Conservation (phyloP, 2,329 filamentous ascomycete genomes). For the Ascochyta viciae-villosae region DNA sequence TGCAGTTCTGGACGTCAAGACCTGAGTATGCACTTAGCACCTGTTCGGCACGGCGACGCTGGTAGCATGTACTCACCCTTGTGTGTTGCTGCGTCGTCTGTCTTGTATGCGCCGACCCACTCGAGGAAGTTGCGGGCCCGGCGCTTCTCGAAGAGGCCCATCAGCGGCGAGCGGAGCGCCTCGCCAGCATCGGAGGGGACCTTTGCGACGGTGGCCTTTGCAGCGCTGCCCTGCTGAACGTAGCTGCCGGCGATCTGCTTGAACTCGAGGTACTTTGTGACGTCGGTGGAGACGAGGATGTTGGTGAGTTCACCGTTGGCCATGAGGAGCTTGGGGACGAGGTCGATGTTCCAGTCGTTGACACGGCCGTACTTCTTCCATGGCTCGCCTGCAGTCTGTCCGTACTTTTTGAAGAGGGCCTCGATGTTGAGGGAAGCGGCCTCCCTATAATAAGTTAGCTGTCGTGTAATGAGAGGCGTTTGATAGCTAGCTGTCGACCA, state of each 20-base stretch:
- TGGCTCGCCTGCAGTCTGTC: slow-evolving; percentile 84
- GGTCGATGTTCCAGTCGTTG: slow-evolving; percentile 99
- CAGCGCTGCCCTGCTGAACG: slow-evolving; percentile 84
- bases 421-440: slow-evolving; percentile 97
- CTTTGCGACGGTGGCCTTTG: slow-evolving; percentile 92
- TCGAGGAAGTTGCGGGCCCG: slow-evolving; percentile 96
- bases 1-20: slow-evolving; percentile 77
- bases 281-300: slow-evolving; percentile 94
- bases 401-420: slow-evolving; percentile 91
- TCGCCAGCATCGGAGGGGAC: slow-evolving; percentile 92
- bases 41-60: not conserved
- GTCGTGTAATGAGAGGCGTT: slow-evolving; percentile 1
- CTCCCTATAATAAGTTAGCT: slow-evolving; percentile 66
- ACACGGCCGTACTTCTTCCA: slow-evolving; percentile 97
- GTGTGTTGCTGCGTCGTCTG: slow-evolving; percentile 82
- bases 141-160: slow-evolving; percentile 98
- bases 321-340: slow-evolving; percentile 98
- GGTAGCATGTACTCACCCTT: slow-evolving; percentile 69
- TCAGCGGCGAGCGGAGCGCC: slow-evolving; percentile 85
- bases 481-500: not conserved
- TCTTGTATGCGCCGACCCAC: slow-evolving; percentile 88
- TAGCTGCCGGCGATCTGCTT: slow-evolving; percentile 86
- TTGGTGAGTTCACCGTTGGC: slow-evolving; percentile 98
- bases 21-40: slow-evolving; percentile 54
- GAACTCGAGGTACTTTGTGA: slow-evolving; percentile 62